These are phyloP conservation scores for Elsinoe fawcettii DNA, from an alignment of 2,329 filamentous ascomycete species.

Conservation along the genomic window DNA sequence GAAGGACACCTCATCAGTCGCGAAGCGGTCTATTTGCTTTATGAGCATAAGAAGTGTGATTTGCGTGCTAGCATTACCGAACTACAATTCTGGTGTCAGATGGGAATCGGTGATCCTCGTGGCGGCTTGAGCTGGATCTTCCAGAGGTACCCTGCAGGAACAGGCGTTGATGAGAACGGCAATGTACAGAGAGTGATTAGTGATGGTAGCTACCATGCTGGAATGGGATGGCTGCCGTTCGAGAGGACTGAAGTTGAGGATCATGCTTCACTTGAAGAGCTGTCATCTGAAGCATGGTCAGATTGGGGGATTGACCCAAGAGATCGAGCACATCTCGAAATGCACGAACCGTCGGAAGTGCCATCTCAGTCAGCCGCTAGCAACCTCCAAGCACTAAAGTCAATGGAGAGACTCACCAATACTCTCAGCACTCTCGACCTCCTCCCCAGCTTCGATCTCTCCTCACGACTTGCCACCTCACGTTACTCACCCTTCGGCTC, in stretches of 20 bases:
- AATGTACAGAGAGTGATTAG: slow-evolving; percentile 71
- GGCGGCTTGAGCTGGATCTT: slow-evolving; percentile 88
- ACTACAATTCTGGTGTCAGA: slow-evolving; percentile 94
- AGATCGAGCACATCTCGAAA: slow-evolving; percentile 18
- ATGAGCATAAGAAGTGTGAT: slow-evolving; percentile 60
- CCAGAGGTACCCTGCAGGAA: slow-evolving; percentile 64
- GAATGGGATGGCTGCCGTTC: slow-evolving; percentile 63
- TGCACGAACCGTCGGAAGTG: background rate
- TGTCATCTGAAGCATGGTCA: slow-evolving; percentile 57
- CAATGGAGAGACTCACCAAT: slow-evolving; percentile 49
- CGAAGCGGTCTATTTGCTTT: slow-evolving; percentile 60
- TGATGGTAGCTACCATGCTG: slow-evolving; percentile 64
- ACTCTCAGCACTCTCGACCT: slow-evolving; percentile 60
- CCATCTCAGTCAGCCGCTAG: background rate
- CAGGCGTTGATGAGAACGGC: slow-evolving; percentile 59
- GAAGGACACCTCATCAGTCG: slow-evolving; percentile 77
- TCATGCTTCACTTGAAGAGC: slow-evolving; percentile 46
- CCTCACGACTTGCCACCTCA: background rate
- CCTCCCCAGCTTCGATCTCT: slow-evolving; percentile 24
- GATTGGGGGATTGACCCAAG: slow-evolving; percentile 51
- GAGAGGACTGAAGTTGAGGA: slow-evolving; percentile 31
- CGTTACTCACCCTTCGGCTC: slow-evolving; percentile 10
- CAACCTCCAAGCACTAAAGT: slow-evolving; percentile 35
- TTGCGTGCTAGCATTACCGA: slow-evolving; percentile 75
- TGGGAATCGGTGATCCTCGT: slow-evolving; percentile 81